Conservation (phyloP, 2,329 filamentous ascomycete species). For the Trichoderma asperellum region DNA sequence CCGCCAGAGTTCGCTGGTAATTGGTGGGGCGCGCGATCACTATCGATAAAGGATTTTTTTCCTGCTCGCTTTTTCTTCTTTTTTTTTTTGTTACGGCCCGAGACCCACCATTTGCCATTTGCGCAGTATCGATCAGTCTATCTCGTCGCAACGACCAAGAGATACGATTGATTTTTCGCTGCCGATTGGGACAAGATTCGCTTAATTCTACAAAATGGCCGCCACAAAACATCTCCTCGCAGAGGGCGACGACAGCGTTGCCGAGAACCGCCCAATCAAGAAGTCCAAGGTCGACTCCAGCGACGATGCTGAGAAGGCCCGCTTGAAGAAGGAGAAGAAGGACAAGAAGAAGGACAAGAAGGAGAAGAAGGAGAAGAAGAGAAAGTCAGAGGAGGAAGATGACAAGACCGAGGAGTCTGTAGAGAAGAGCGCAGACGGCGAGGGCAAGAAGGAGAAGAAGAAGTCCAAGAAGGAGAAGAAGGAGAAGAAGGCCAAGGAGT, state of each 20-base stretch:
- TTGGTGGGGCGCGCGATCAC: background rate
- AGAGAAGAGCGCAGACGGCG: constrained; percentile 38
- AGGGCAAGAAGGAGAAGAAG: constrained; percentile 42
- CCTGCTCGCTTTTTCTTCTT: background rate
- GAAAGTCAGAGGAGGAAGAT: constrained; percentile 29
- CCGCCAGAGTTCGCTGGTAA: background rate
- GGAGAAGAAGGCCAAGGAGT: constrained; percentile 38
- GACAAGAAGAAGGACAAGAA: constrained; percentile 43
- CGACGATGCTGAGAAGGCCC: constrained; percentile 39
- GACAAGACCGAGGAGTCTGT: constrained; percentile 33
- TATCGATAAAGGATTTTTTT: constrained; percentile 26
- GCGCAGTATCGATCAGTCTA: constrained; percentile 1
- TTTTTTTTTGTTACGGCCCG: constrained; percentile 14
- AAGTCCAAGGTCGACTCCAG: constrained; percentile 46
- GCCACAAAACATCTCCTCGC: constrained; percentile 47
- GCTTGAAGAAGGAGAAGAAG: constrained; percentile 49
- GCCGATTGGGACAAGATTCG: background rate
- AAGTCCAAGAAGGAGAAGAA: constrained; percentile 41
- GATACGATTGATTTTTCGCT: background rate
- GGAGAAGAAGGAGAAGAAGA: constrained; percentile 50
- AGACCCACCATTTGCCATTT: constrained; percentile 17
- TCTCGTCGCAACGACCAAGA: constrained; percentile 14
- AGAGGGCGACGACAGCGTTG: constrained; percentile 41
- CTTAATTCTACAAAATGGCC: constrained; percentile 39
- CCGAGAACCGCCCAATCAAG: constrained; percentile 43